Evolutionary conservation across 2,329 filamentous ascomycete genomes (phyloP).

Genomic region (Pseudocercospora crystallina): DNA sequence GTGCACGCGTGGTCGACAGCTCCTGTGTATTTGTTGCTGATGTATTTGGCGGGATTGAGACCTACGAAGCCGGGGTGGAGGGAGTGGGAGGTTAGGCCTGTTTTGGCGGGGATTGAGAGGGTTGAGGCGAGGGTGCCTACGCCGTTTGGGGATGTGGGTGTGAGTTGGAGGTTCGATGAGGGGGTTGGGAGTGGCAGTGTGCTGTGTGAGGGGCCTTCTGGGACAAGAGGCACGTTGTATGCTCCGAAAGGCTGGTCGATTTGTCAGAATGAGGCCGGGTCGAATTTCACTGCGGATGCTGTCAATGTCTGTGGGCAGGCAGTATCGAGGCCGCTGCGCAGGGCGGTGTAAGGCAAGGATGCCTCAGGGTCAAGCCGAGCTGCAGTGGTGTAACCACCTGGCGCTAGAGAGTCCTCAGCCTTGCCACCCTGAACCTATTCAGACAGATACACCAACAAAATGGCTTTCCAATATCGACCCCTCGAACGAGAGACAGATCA

Average conservation of each 20-base stretch:
- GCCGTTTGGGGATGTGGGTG: neutral
- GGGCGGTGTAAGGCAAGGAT: too few relatives aligned
- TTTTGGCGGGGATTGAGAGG: neutral
- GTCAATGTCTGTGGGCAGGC: too few relatives aligned
- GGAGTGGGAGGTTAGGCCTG: neutral
- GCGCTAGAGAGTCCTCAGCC: too few relatives aligned
- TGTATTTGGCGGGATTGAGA: neutral
- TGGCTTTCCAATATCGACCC: too few relatives aligned
- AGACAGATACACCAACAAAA: too few relatives aligned
- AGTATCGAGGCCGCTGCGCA: too few relatives aligned
- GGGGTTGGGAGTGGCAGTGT: neutral
- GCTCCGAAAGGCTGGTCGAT: neutral
- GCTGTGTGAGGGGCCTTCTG: neutral
- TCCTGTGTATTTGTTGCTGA: neutral
- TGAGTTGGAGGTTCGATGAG: neutral
- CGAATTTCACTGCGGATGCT: too few relatives aligned
- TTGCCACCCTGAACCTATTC: too few relatives aligned
- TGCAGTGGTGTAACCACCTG: too few relatives aligned
- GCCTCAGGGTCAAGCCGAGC: too few relatives aligned
- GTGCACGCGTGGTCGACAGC: constrained; percentile 1
- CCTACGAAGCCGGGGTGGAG: neutral
- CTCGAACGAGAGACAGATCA: too few relatives aligned
- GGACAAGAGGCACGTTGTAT: neutral
- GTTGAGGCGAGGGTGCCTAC: neutral
- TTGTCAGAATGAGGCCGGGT: too few relatives aligned